These are phyloP conservation scores for Colletotrichum shisoi DNA, from an alignment of 2,329 filamentous ascomycete species.

Conservation along the genomic window DNA sequence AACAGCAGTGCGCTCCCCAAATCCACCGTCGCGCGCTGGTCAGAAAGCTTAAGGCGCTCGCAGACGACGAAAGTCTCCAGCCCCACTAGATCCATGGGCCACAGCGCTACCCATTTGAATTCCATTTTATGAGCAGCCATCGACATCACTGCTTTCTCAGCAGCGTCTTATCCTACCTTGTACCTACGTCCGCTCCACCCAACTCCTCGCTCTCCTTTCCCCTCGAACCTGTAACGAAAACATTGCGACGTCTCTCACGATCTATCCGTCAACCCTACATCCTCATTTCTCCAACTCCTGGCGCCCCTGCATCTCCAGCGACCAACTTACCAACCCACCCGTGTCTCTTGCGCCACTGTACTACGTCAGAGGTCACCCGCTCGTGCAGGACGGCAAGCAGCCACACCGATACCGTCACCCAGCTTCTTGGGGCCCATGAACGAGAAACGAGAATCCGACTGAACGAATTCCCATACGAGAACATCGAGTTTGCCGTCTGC, in stretches of 20 bases:
- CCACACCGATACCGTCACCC: conserved; percentile 19
- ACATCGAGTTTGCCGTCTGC: neutral
- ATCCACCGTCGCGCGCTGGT: conserved; percentile 27
- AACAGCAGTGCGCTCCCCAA: conserved; percentile 19
- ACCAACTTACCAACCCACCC: conserved; percentile 10
- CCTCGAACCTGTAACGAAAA: neutral
- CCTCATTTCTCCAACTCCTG: neutral
- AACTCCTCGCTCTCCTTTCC: neutral
- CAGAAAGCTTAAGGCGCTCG: conserved; percentile 32
- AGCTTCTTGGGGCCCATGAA: conserved; percentile 5
- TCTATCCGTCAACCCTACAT: conserved; percentile 13
- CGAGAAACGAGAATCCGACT: neutral
- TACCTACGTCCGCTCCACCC: conserved; percentile 8
- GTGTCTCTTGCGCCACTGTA: conserved; percentile 18
- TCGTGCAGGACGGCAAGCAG: conserved; percentile 24
- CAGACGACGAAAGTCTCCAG: conserved; percentile 11
- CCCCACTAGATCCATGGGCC: conserved; percentile 14
- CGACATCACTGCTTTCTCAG: conserved; percentile 28
- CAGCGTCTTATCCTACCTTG: conserved; percentile 1
- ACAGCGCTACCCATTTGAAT: conserved; percentile 20
- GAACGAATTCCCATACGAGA: conserved; percentile 3
- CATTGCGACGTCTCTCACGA: neutral
- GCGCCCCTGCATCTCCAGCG: neutral
- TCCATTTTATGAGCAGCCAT: conserved; percentile 18
- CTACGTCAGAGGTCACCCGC: conserved; percentile 34